These are phyloP conservation scores for Halophytophthora batemanensis DNA, from an alignment of 352 stramenopile species.

Conservation along the genomic window DNA sequence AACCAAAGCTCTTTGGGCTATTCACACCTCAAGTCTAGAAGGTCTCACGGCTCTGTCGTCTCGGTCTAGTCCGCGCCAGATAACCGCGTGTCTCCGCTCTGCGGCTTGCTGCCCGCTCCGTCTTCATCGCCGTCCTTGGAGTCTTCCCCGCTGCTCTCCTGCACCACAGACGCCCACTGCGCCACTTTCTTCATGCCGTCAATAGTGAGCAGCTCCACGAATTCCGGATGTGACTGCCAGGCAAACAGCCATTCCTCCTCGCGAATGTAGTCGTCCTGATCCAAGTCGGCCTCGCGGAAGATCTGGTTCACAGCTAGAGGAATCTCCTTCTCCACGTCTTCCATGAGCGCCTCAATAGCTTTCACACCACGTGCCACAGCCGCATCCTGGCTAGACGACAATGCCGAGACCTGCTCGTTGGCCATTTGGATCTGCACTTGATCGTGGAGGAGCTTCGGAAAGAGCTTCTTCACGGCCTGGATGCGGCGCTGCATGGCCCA, in stretches of 20 bases:
- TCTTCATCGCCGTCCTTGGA: constrained; percentile 26
- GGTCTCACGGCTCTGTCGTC: no score
- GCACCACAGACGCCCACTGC: constrained; percentile 69
- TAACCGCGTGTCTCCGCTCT: constrained; percentile 50
- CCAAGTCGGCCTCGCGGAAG: constrained; percentile 70
- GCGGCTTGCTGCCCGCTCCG: constrained; percentile 15
- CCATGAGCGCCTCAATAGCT: constrained; percentile 67
- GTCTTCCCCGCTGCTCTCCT: constrained; percentile 21
- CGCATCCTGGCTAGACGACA: constrained; percentile 41
- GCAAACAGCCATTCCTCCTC: constrained; percentile 82
- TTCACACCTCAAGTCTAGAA: no score
- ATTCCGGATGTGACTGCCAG: constrained; percentile 75
- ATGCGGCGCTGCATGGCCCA: constrained; percentile 68
- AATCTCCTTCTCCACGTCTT: constrained; percentile 80
- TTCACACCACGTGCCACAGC: constrained; percentile 51
- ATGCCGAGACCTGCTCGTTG: constrained; percentile 31
- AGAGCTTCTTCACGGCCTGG: constrained; percentile 68
- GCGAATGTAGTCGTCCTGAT: constrained; percentile 77
- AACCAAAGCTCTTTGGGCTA: no score
- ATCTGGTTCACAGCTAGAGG: constrained; percentile 83
- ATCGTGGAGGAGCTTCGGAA: constrained; percentile 68
- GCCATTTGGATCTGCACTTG: constrained; percentile 69
- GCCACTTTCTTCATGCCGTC: constrained; percentile 85
- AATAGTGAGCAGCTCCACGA: constrained; percentile 82
- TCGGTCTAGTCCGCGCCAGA: constrained; percentile 65